Base-by-base conservation (phyloP, 2,329 filamentous ascomycete species). In the Cercospora brassicicola region DNA sequence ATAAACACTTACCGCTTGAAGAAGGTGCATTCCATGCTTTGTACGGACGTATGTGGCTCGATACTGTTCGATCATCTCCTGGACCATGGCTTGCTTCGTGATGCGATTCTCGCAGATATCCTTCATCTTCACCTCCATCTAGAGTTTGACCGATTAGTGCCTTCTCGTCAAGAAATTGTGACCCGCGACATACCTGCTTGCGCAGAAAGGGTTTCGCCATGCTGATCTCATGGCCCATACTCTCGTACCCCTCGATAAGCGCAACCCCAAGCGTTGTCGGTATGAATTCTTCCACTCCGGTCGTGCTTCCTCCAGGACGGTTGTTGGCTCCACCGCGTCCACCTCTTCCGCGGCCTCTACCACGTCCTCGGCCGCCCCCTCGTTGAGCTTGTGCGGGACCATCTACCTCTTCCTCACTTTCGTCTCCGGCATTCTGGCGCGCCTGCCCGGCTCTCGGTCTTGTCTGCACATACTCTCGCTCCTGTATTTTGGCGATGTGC, bases 71-170 rank as follows among this genome's bases (percentile, higher is more conserved):
- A 99, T 83, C 77, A 91, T 97, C 79, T 96, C 90, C 64, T 89
- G 85, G 51, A 99, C 86, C 57, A 99, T 92, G 20, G 88, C 86
- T 64, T 87, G 85, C 75, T 88, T 90, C 36, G 90, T 91, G 71
- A 89, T 91, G 62, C 87, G 89, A 28, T 95, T 95, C 68, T 94
- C 93, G 80, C 95, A 98, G 66, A 99, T 97, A 67, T 92, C 92
- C 78, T 94, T 95, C 94, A 99, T 97, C 78, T 93, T 92, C 69
- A 93, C 82, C 81, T 99, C 95, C 93, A 97, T 97, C 84, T 85
- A 72, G 68, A 61, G 7, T n/a, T 30, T 31, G 9, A 57, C 3
- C 26, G 2, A 51, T 51, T 13, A 51, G 45, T 23, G 9, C 20
- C 10, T 13, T 51, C 45, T 23, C 45, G 13, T 26, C 9, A 5